phyloP scores from a whole-genome alignment of 495 filamentous ascomycete species.

The Elasticomyces elasticus region DNA sequence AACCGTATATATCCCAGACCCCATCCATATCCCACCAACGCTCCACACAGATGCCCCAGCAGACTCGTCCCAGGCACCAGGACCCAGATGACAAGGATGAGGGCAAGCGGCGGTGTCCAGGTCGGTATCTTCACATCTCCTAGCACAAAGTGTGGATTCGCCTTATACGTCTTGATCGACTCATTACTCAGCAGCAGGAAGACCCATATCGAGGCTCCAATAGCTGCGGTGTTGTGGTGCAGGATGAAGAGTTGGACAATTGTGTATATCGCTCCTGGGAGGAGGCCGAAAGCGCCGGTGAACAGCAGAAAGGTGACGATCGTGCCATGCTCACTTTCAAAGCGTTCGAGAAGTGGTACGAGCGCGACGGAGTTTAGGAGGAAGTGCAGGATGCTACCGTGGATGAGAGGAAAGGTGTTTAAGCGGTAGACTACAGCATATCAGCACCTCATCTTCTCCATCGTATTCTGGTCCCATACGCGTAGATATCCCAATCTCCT shows the following conservation, averaged over 20 bases:
- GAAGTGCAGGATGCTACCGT: conserved; percentile 67
- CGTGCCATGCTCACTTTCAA: conserved; percentile 92
- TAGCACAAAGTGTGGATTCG: conserved; percentile 58
- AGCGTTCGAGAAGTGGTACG: conserved; percentile 76
- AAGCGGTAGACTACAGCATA: conserved; percentile 71
- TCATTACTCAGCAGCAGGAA: conserved; percentile 79
- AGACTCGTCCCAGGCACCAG: conserved; percentile 72
- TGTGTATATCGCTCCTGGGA: conserved; percentile 32
- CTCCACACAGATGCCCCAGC: conserved; percentile 74
- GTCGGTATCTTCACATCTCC: conserved; percentile 65
- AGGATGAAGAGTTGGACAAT: conserved; percentile 26
- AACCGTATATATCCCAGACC: conserved; percentile 77
- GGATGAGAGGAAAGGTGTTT: conserved; percentile 87
- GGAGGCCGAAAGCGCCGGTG: conserved; percentile 49
- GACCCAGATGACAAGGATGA: conserved; percentile 58
- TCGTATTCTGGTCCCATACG: conserved; percentile 54
- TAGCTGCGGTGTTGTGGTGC: conserved; percentile 50
- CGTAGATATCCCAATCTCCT: conserved; percentile 58
- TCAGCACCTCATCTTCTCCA: too few relatives aligned
- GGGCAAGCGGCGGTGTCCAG: conserved; percentile 75
- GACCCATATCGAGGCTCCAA: conserved; percentile 85
- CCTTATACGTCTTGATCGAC: conserved; percentile 66
- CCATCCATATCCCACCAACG: conserved; percentile 74
- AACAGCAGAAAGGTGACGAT: conserved; percentile 73
- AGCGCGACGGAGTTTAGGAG: conserved; percentile 70